A percentile compares a stretch with the other conserved stretches of the same genome.
These are phyloP conservation scores for Rugonectria rugulosa DNA, from an alignment of 2,329 filamentous ascomycete species.

Conservation along the genomic window DNA sequence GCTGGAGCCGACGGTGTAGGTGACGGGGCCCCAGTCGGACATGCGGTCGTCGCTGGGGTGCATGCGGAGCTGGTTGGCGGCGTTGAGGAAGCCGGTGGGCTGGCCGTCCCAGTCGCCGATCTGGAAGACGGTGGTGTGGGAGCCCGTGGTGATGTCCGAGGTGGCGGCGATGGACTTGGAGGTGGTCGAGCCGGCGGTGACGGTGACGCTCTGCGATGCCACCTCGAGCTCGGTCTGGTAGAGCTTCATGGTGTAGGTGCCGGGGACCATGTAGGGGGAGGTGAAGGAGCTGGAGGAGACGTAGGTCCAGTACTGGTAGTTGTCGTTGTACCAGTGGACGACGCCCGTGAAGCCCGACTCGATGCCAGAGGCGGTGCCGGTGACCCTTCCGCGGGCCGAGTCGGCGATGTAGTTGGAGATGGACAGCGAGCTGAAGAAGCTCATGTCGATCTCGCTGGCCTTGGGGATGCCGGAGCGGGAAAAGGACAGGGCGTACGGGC, in stretches of 20 bases:
- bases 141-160: constrained; percentile 52
- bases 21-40: constrained; percentile 65
- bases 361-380: constrained; percentile 67
- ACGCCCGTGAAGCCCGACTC: constrained; percentile 60
- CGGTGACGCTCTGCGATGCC: constrained; percentile 55
- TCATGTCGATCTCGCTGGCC: constrained; percentile 56
- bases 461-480: constrained; percentile 63
- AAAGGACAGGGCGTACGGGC: constrained; percentile 70
- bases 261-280: constrained; percentile 71
- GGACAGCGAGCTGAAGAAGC: constrained; percentile 66
- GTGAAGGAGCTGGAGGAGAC: constrained; percentile 65
- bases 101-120: constrained; percentile 73
- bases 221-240: constrained; percentile 67
- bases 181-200: constrained; percentile 57
- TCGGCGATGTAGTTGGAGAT: constrained; percentile 65
- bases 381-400: constrained; percentile 64
- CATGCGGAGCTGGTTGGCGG: constrained; percentile 72
- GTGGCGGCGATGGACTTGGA: constrained; percentile 59
- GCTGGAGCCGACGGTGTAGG: constrained; percentile 67
- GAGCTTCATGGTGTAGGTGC: constrained; percentile 73
- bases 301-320: constrained; percentile 71
- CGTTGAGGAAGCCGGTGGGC: constrained; percentile 71
- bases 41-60: constrained; percentile 72
- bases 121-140: constrained; percentile 64
- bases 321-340: constrained; percentile 70